Base-by-base conservation (phyloP, 1,284 basidiomycete species). In the Trametes polyzona region DNA sequence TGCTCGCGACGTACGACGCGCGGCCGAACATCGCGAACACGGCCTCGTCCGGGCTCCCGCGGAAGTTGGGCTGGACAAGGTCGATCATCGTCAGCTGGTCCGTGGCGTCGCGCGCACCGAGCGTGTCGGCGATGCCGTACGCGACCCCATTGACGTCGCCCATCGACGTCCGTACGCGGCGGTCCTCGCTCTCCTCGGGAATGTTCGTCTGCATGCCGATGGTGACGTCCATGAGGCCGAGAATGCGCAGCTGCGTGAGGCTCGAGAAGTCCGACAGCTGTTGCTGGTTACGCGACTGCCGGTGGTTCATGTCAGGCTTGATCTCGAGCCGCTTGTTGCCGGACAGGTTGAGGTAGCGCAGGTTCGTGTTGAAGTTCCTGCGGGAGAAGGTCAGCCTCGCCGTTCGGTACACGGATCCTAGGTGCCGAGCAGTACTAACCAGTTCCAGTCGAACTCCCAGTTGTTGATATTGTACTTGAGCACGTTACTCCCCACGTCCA, bases 401-500 rank as follows among this genome's bases (percentile, higher is more conserved):
- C 2, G 19, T 47, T 24, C 39, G 41, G 14, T 35, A n/a, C 32
- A 11, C 21, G 11, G 21, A 24, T 16, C 2, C 24, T 14, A 14
- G 29, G 41, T 26, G 17, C 27, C 14, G 24, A 46, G 21, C 29
- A 58, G n/a, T 56, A 56, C 61, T 41, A 39, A 95, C 97, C 97
- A 99, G 73, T 99, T 99, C 96, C 96, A 99, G 76, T 99, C 97
- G 74, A 96, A 99, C 69, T 96, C 93, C 90, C 90, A 96, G 70
- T 99, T 99, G 67, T 95, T 92, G 65, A 98, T 96, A 71, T 99
- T 99, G 76, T 99, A 99, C 81, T 94, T 96, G 74, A 99, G 81
- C 50, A 88, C 75, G 71, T 99, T 99, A 72, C 91, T 96, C 7
- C 96, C 96, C 1, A 94, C 97, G 70, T 99, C 97, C 59, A 99